Evolutionary conservation across 805 yeast genomes (phyloP).

Genomic region (Huiozyma naganishii): DNA sequence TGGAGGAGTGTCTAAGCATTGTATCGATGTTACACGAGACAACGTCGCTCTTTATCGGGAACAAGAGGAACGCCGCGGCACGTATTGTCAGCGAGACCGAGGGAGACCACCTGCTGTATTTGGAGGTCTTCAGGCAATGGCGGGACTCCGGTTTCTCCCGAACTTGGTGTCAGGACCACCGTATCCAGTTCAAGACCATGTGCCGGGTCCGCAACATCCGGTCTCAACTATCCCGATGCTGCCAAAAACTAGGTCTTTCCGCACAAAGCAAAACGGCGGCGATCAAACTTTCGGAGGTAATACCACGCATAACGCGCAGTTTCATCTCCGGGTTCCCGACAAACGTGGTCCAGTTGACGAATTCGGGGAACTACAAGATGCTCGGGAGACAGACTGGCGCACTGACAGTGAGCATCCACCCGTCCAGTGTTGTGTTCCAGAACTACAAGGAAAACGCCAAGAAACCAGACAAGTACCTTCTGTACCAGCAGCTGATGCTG

Average conservation of each 20-base stretch:
- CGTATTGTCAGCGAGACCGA: slow-evolving; percentile 38
- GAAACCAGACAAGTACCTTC: slow-evolving; percentile 63
- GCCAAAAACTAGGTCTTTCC: slow-evolving; percentile 30
- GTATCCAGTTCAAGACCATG: slow-evolving; percentile 64
- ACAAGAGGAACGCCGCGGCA: slow-evolving; percentile 12
- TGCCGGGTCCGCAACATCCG: slow-evolving; percentile 59
- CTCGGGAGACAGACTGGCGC: slow-evolving; percentile 37
- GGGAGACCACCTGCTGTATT: slow-evolving; percentile 69
- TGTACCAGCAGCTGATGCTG: slow-evolving; percentile 74
- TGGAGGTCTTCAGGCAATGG: slow-evolving; percentile 76
- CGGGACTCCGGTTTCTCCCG: slow-evolving; percentile 50
- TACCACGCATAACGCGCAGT: slow-evolving; percentile 12
- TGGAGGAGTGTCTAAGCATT: slow-evolving; percentile 59
- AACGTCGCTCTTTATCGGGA: slow-evolving; percentile 33
- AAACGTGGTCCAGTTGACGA: slow-evolving; percentile 22
- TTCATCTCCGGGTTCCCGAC: slow-evolving; percentile 27
- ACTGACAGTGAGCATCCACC: slow-evolving; percentile 73
- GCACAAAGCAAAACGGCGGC: slow-evolving; percentile 10
- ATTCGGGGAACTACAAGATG: slow-evolving; percentile 22
- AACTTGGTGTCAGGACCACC: slow-evolving; percentile 81
- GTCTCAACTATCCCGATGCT: slow-evolving; percentile 53
- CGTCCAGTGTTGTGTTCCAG: slow-evolving; percentile 60
- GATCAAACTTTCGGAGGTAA: slow-evolving; percentile 1
- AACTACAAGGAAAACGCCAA: slow-evolving; percentile 30
- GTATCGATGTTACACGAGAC: slow-evolving; percentile 79